Evolutionary conservation across 768 basidiomycete species (phyloP).

Genomic region (Fomitopsis serialis): DNA sequence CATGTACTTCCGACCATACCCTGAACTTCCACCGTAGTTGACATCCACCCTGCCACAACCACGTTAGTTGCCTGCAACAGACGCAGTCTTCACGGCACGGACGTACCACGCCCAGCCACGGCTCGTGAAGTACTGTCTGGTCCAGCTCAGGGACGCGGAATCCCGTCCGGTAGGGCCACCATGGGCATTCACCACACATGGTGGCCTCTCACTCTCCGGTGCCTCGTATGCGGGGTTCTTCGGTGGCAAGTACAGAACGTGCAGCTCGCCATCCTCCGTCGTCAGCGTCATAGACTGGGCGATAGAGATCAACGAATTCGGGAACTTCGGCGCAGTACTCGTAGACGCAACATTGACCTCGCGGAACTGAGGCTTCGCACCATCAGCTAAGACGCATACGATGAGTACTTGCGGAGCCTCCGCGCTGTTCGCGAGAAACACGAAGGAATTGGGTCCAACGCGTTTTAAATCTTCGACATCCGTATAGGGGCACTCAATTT

Average conservation of each 20-base stretch:
- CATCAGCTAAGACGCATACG: constrained; percentile 26
- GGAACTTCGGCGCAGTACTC: constrained; percentile 14
- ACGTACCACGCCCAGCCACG: constrained; percentile 69
- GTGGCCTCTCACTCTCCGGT: constrained; percentile 52
- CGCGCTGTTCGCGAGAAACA: constrained; percentile 39
- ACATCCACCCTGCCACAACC: constrained; percentile 54
- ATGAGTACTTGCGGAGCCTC: constrained; percentile 34
- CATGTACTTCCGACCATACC: constrained; percentile 68
- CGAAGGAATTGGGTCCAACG: constrained; percentile 28
- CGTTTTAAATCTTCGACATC: constrained; percentile 31
- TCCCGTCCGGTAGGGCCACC: constrained; percentile 63
- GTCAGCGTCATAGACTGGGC: constrained; percentile 45
- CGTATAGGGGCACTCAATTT: constrained; percentile 39
- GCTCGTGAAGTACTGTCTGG: constrained; percentile 61
- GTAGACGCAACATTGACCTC: constrained; percentile 14
- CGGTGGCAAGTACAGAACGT: constrained; percentile 66
- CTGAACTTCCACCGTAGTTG: constrained; percentile 72
- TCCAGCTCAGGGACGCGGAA: constrained; percentile 44
- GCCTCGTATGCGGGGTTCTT: constrained; percentile 58
- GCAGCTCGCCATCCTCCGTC: constrained; percentile 34
- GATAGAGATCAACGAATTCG: constrained; percentile 36
- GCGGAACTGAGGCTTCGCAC: constrained; percentile 18
- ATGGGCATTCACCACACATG: constrained; percentile 59
- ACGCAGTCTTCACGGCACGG: neutral
- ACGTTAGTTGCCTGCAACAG: neutral